Evolutionary conservation across 129 eudicot genomes (phyloP).

Genomic region (Rutidosis leptorrhynchoides): DNA sequence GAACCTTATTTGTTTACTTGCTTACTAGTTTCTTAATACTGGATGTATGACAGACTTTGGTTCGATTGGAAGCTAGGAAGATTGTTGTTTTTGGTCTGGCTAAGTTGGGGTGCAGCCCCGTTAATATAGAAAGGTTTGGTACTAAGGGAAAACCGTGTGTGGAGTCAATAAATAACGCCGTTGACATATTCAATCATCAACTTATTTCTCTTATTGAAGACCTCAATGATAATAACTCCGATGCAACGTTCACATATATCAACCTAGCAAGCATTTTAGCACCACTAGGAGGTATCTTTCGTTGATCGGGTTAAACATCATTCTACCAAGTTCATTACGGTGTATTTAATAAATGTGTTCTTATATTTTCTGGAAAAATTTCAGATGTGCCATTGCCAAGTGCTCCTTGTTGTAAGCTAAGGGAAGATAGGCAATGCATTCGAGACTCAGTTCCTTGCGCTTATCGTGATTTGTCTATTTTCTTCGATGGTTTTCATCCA

Average conservation of each 20-base stretch:
- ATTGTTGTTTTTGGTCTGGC: slow-evolving; percentile 41
- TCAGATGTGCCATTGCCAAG: slow-evolving; percentile 27
- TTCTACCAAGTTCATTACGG: not conserved
- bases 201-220: slow-evolving; percentile 41
- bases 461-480: slow-evolving; percentile 14
- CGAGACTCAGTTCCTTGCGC: slow-evolving; percentile 24
- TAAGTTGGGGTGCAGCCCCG: slow-evolving; percentile 42
- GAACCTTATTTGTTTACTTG: no score
- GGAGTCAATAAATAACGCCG: slow-evolving; percentile 17
- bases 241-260: slow-evolving; percentile 37
- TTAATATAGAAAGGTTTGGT: slow-evolving; percentile 5
- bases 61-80: slow-evolving; percentile 44
- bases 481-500: slow-evolving; percentile 33
- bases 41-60: slow-evolving; percentile 30
- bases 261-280: slow-evolving; percentile 35
- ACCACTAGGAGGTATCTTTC: slow-evolving; percentile 31
- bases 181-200: slow-evolving; percentile 32
- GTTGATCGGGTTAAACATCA: not conserved
- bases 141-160: slow-evolving; percentile 28
- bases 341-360: no score
- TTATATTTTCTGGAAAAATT: not conserved
- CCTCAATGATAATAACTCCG: slow-evolving; percentile 25
- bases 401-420: slow-evolving; percentile 24
- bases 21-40: not conserved
- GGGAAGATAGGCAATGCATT: slow-evolving; percentile 29